Base-by-base conservation (phyloP, 805 yeast species). In the Wickerhamomyces hampshirensis region DNA sequence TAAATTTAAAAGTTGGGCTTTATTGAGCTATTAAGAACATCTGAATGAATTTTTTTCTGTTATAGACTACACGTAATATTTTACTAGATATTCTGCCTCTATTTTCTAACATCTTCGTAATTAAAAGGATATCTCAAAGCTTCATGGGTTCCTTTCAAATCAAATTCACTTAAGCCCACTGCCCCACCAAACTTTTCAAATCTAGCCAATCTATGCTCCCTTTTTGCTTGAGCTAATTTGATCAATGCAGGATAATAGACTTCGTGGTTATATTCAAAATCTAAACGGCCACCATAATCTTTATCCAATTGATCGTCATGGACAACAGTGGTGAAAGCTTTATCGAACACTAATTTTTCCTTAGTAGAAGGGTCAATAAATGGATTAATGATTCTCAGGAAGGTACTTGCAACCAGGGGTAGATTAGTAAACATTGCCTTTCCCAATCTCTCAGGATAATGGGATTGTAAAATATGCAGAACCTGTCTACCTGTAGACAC, bases 401-500 rank as follows among this genome's bases (percentile, higher is more conserved):
- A 91, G 8, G 95, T 78, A 82, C 94, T 83, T 7, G 88, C 97
- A 34, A 88, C 64, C 73, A 91, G 81, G 5, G 97, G 97, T 46
- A 91, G 86, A 59, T 91, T 91, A 36, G 94, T 84, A 23, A 91
- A 70, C 36, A 88, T 68, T 0, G 96, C 97, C 55, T 80, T 82
- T 26, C 98, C 98, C 39, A 91, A 69, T 50, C 98, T 74, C 59
- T 91, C 98, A 3, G 98, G 98, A 58, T 91, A 91, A 60, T 91
- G 98, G 9, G 94, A 87, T 63, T 91, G 98, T 50, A 91, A 68
- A 57, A 93, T 91, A 59, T 83, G 85, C 47, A 93, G 69, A 18
- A 89, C 97, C 62, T 86, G 95, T 51, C 86, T 80, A 24, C 96
- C 96, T 10, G 78, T 82, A 31, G 84, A 72, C 26, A 89, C 66